phyloP scores from a whole-genome alignment of 2,329 filamentous ascomycete genomes.

The Exophiala sp. region DNA sequence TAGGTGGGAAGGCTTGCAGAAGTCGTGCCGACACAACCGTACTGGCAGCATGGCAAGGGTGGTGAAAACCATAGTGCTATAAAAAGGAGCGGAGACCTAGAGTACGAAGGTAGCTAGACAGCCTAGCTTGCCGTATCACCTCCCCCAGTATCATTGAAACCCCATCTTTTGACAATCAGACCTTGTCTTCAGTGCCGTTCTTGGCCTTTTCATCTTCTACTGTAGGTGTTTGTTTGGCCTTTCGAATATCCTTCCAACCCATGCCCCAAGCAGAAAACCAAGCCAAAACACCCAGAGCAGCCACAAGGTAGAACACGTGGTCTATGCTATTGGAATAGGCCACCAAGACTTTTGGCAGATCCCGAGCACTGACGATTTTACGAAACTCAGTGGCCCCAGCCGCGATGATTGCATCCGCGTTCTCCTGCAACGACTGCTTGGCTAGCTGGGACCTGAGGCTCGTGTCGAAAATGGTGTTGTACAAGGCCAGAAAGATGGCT shows the following conservation, averaged over 20 bases:
- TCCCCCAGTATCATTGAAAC: too few species aligned
- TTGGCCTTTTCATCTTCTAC: too few species aligned
- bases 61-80: too few species aligned
- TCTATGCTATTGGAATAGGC: slow-evolving; percentile 31
- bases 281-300: not conserved
- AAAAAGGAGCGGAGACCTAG: too few species aligned
- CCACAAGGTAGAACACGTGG: slow-evolving; percentile 6
- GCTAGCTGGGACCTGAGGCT: slow-evolving; percentile 28
- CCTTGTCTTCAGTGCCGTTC: too few species aligned
- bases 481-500: slow-evolving; percentile 32
- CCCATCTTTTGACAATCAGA: too few species aligned
- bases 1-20: too few species aligned
- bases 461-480: slow-evolving; percentile 30
- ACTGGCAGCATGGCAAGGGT: too few species aligned
- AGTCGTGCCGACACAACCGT: too few species aligned
- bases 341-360: slow-evolving; percentile 28
- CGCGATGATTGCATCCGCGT: slow-evolving; percentile 28
- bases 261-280: not conserved
- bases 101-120: too few species aligned
- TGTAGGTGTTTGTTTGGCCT: too few species aligned
- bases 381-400: slow-evolving; percentile 29
- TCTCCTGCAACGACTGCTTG: slow-evolving; percentile 19
- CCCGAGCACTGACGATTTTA: slow-evolving; percentile 24
- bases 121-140: too few species aligned
- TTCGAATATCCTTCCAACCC: not conserved